phyloP scores from a whole-genome alignment of 2,329 filamentous ascomycete genomes.

The Cephalotrichum gorgonifer region DNA sequence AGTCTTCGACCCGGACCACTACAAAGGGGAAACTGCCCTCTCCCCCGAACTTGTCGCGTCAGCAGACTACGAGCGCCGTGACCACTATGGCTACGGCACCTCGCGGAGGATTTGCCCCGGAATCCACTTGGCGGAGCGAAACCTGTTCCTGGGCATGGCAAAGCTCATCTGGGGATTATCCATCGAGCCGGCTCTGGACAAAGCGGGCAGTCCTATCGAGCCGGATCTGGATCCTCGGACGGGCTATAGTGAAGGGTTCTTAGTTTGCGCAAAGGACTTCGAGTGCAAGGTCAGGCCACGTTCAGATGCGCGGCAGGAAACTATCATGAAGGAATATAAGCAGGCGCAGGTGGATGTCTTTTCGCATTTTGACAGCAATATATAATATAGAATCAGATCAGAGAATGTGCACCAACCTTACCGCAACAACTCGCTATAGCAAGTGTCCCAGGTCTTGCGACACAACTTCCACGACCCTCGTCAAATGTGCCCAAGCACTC shows the following conservation, averaged over 20 bases:
- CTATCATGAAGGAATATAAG: not conserved
- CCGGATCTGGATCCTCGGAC: not conserved
- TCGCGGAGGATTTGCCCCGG: constrained; percentile 37
- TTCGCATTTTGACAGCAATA: not conserved
- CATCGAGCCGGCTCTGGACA: constrained; percentile 12
- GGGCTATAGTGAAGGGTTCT: not conserved
- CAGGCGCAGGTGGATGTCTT: not conserved
- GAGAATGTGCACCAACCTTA: too few relatives aligned
- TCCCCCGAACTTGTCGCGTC: constrained; percentile 16
- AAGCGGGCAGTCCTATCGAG: not conserved
- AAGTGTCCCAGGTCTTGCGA: too few relatives aligned
- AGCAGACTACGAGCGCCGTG: constrained; percentile 15
- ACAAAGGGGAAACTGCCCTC: constrained; percentile 14
- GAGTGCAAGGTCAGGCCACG: not conserved
- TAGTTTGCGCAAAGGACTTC: not conserved
- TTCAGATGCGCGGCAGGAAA: not conserved
- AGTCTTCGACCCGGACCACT: constrained; percentile 18
- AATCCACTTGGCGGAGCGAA: constrained; percentile 36
- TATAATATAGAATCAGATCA: too few relatives aligned
- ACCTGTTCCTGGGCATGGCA: constrained; percentile 24
- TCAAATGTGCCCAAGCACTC: too few relatives aligned
- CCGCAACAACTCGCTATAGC: too few relatives aligned
- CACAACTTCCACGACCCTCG: too few relatives aligned
- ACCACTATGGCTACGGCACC: constrained; percentile 36
- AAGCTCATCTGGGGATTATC: constrained; percentile 33